phyloP scores from a whole-genome alignment of 108 stramenopile genomes.

The Cyclotella distinguenda region DNA sequence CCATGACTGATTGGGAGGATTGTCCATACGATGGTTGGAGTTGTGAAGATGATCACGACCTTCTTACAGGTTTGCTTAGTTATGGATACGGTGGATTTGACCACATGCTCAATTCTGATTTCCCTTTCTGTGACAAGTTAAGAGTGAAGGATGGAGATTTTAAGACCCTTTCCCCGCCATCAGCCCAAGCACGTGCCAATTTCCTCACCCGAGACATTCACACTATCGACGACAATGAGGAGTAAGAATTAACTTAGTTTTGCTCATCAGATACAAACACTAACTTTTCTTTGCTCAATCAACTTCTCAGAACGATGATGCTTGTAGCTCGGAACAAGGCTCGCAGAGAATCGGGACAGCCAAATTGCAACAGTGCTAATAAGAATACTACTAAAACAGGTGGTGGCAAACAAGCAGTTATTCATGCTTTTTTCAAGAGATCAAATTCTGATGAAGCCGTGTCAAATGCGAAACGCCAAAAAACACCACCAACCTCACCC shows the following conservation, averaged over 20 bases:
- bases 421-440: constrained; percentile 41
- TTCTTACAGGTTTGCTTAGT: constrained; percentile 45
- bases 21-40: constrained; percentile 74
- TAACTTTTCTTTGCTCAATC: neutral
- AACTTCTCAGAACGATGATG: constrained; percentile 32
- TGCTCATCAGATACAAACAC: neutral
- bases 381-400: constrained; percentile 29
- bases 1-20: constrained; percentile 62
- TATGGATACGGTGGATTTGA: constrained; percentile 58
- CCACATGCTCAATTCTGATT: constrained; percentile 34
- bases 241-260: constrained; percentile 23
- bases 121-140: constrained; percentile 27
- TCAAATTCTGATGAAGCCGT: neutral
- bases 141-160: constrained; percentile 20
- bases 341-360: constrained; percentile 12
- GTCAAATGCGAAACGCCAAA: constrained; percentile 21
- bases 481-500: constrained; percentile 46
- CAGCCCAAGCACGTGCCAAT: constrained; percentile 61
- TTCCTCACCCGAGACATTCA: constrained; percentile 72
- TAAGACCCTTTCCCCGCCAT: constrained; percentile 47
- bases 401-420: constrained; percentile 35
- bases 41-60: constrained; percentile 43
- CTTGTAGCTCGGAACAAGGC: constrained; percentile 29
- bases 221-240: constrained; percentile 54
- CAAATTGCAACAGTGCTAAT: constrained; percentile 5